Percentiles rank a stretch among this genome's conserved stretches.
phyloP scores from a whole-genome alignment of 805 yeast species.

The Wickerhamiella brachini region DNA sequence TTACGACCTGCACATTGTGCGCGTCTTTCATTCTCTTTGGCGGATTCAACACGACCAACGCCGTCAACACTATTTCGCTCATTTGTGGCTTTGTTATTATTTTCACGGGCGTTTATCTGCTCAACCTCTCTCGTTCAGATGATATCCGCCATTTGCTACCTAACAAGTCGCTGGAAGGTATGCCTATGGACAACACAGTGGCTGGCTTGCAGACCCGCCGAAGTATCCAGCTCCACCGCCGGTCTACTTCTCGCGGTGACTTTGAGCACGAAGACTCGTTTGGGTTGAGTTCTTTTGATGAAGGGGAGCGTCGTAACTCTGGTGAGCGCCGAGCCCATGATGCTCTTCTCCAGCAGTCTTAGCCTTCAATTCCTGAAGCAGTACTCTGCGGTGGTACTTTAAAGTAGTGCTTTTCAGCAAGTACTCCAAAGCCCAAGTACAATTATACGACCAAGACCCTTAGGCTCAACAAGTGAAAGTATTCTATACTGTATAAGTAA shows the following conservation, averaged over 20 bases:
- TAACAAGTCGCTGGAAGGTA: conserved; percentile 49
- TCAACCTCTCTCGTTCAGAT: conserved; percentile 55
- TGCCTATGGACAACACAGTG: conserved; percentile 74
- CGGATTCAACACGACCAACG: conserved; percentile 74
- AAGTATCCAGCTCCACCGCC: conserved; percentile 51
- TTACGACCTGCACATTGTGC: conserved; percentile 72
- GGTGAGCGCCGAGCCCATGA: conserved; percentile 1
- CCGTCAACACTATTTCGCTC: conserved; percentile 66
- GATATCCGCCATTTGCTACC: conserved; percentile 22
- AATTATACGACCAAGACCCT: no score
- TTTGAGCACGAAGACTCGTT: conserved; percentile 2
- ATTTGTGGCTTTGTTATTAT: conserved; percentile 77
- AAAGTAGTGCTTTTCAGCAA: no score
- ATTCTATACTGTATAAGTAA: no score
- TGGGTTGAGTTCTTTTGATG: not conserved
- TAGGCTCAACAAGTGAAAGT: no score
- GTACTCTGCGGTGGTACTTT: no score
- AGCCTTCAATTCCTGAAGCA: no score
- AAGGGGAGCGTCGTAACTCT: not conserved
- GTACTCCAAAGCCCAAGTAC: no score
- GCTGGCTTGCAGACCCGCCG: conserved; percentile 67
- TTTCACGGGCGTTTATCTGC: conserved; percentile 72
- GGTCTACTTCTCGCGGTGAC: conserved; percentile 7
- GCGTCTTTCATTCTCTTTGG: conserved; percentile 78
- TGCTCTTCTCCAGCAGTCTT: not conserved